These are phyloP conservation scores for Pythium rishiriense DNA, from an alignment of 352 stramenopile genomes.

Conservation along the genomic window DNA sequence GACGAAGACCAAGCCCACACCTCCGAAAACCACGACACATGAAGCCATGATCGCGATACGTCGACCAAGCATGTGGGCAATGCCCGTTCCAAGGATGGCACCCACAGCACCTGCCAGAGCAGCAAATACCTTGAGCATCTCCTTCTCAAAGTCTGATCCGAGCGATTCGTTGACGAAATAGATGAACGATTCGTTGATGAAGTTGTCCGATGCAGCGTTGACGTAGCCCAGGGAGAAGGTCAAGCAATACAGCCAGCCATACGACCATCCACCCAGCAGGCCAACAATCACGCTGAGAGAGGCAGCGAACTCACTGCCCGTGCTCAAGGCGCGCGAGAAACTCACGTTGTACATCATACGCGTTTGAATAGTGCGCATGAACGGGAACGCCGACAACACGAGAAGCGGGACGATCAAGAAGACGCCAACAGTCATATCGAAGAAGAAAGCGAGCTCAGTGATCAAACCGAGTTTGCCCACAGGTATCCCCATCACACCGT, in stretches of 20 bases:
- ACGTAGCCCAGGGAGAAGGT: slow-evolving; percentile 84
- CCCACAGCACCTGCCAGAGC: slow-evolving; percentile 53
- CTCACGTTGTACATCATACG: slow-evolving; percentile 92
- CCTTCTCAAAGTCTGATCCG: slow-evolving; percentile 46
- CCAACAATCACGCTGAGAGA: slow-evolving; percentile 79
- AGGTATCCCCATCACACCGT: slow-evolving; percentile 64
- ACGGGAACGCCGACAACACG: slow-evolving; percentile 79
- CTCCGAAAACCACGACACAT: slow-evolving; percentile 59
- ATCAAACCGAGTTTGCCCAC: slow-evolving; percentile 70
- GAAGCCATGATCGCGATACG: slow-evolving; percentile 63
- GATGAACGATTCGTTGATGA: slow-evolving; percentile 84
- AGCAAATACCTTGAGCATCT: slow-evolving; percentile 74
- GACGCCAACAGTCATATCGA: slow-evolving; percentile 81
- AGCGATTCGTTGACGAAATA: slow-evolving; percentile 74
- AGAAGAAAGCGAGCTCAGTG: slow-evolving; percentile 82
- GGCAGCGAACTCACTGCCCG: slow-evolving; percentile 78
- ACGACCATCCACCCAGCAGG: slow-evolving; percentile 66
- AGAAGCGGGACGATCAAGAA: slow-evolving; percentile 76
- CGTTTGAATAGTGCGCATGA: slow-evolving; percentile 89
- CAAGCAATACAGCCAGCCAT: slow-evolving; percentile 79
- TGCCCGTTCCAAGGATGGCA: slow-evolving; percentile 42
- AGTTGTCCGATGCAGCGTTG: slow-evolving; percentile 68
- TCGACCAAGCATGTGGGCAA: slow-evolving; percentile 66
- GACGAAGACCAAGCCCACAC: slow-evolving; percentile 68
- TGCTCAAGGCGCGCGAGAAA: slow-evolving; percentile 82